These are phyloP conservation scores for Aspergillus funiculosus DNA, from an alignment of 495 filamentous ascomycete genomes.

Conservation along the genomic window DNA sequence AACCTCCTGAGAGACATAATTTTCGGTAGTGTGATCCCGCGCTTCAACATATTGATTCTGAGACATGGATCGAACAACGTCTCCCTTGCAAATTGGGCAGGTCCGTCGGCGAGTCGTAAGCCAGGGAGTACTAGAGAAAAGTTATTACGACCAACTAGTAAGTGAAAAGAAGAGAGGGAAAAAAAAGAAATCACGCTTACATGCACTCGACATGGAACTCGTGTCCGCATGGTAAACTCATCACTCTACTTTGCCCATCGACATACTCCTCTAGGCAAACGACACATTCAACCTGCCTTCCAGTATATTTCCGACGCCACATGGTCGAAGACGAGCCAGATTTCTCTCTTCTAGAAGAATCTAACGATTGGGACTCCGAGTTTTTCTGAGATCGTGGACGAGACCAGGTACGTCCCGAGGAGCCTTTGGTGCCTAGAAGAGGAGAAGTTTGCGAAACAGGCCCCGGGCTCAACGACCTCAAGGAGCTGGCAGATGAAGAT, in stretches of 20 bases:
- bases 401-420: slow-evolving; percentile 33
- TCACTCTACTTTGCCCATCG: slow-evolving; percentile 88
- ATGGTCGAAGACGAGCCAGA: slow-evolving; percentile 35
- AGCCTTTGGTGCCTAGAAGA: slow-evolving; percentile 44
- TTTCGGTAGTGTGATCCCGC: slow-evolving; percentile 38
- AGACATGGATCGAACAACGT: slow-evolving; percentile 69
- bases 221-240: slow-evolving; percentile 97
- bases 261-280: slow-evolving; percentile 96
- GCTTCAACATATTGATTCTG: slow-evolving; percentile 44
- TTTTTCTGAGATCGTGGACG: slow-evolving; percentile 63
- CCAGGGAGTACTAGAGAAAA: slow-evolving; percentile 94
- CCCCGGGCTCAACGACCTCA: slow-evolving; percentile 43
- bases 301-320: slow-evolving; percentile 78
- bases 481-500: slow-evolving; percentile 48
- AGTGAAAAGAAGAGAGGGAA: no score
- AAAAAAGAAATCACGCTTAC: slow-evolving; percentile 50
- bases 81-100: slow-evolving; percentile 96
- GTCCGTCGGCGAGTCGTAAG: slow-evolving; percentile 88
- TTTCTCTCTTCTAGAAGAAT: slow-evolving; percentile 47
- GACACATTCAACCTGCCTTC: slow-evolving; percentile 89
- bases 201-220: slow-evolving; percentile 99
- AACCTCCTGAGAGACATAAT: slow-evolving; percentile 19
- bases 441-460: slow-evolving; percentile 70
- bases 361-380: slow-evolving; percentile 42
- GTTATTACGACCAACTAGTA: no score